phyloP scores from a whole-genome alignment of 2,329 filamentous ascomycete genomes.

The Trichoderma sp. region DNA sequence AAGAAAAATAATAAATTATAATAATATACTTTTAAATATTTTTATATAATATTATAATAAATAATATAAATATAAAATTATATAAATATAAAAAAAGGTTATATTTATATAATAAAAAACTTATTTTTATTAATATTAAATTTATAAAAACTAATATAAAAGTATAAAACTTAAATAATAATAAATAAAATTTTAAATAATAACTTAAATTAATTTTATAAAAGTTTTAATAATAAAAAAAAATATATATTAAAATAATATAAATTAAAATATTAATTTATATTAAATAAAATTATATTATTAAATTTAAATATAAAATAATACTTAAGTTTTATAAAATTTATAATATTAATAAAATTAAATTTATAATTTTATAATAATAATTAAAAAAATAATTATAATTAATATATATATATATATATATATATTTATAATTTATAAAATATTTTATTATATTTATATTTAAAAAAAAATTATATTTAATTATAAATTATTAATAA shows the following conservation, averaged over 20 bases:
- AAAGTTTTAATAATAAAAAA: conserved; percentile 26
- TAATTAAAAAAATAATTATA: no score
- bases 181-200: neutral
- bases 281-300: no score
- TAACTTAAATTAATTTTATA: neutral
- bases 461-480: neutral
- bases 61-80: neutral
- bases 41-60: neutral
- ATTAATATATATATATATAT: neutral
- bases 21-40: neutral
- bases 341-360: no score
- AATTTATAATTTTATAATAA: no score
- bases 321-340: no score
- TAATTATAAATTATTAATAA: neutral
- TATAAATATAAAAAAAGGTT: no score
- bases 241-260: no score
- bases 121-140: no score
- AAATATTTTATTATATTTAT: conserved; percentile 1
- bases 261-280: no score
- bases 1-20: neutral
- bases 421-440: neutral
- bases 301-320: no score
- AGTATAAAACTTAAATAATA: neutral
- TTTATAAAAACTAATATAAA: neutral
- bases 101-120: no score